Conservation (phyloP, 2,329 filamentous ascomycete genomes). For the Paecilomyces formosus region DNA sequence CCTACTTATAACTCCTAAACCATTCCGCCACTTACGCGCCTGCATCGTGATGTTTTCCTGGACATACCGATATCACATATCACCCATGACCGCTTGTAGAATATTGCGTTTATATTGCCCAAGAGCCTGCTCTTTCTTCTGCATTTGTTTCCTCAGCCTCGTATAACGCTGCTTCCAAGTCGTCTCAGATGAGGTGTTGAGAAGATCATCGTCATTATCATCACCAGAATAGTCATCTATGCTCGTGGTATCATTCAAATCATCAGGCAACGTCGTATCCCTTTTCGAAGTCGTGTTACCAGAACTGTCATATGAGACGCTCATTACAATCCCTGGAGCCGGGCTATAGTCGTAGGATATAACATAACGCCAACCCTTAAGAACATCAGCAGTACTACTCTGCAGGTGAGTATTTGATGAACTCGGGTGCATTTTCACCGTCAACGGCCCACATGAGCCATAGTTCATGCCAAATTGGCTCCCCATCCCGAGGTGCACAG, state of each 20-base stretch:
- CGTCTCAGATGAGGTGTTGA: conserved; percentile 15
- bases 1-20: not conserved
- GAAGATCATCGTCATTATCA: conserved; percentile 20
- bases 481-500: conserved; percentile 29
- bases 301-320: conserved; percentile 15
- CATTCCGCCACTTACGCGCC: not conserved
- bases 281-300: conserved; percentile 3
- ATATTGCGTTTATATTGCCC: conserved; percentile 35
- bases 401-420: not conserved
- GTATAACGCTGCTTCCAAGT: conserved; percentile 35
- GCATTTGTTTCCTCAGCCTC: conserved; percentile 29
- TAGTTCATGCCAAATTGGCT: conserved; percentile 24
- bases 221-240: conserved; percentile 16
- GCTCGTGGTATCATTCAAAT: conserved; percentile 9
- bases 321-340: conserved; percentile 17
- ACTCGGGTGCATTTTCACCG: conserved; percentile 14
- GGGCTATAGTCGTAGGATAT: conserved; percentile 20
- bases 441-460: conserved; percentile 16
- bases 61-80: conserved; percentile 22
- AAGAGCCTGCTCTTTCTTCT: conserved; percentile 30
- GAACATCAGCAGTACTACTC: not conserved
- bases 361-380: conserved; percentile 8
- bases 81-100: conserved; percentile 37
- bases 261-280: not conserved
- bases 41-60: no score